Evolutionary conservation across 768 basidiomycete species (phyloP), one percentile per base, ranked within the genome.

Genomic region (Mycena vitilis): DNA sequence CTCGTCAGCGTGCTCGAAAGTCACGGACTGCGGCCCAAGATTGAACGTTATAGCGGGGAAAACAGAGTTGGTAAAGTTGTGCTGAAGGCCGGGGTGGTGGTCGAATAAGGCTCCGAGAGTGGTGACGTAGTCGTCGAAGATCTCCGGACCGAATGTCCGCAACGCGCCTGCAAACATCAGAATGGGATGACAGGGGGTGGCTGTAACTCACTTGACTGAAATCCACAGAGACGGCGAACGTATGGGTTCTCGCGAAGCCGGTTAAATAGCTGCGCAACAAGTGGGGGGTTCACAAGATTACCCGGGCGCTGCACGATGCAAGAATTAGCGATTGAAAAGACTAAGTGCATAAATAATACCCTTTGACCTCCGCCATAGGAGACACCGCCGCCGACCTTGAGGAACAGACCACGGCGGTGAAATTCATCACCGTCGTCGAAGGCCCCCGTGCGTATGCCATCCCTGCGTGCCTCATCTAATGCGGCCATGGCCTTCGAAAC

Each of bases 331-430:
- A 37, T 4, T 15, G 16, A 11, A 13, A 45, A 23, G 9, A 44
- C 5, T 59, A 15, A 23, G 22, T 25, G 47, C 15, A 12, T 20
- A n/a, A 23, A n/a, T 30, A 52, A 30, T 15, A 69, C 54, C 63
- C 54, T 47, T 47, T 78, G 78, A 0, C 80, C 80, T 0, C 77
- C 78, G 0, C 79, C 78, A 71, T 72, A 69, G 0, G 78, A 80
- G 0, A 75, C 65, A 1, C 80, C 77, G 36, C 52, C 59, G 4
- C 72, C 38, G 13, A 77, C 13, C 5, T 75, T 60, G 6, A 52
- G 30, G 44, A 73, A 79, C 1, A 45, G 9, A 0, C 78, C 79
- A 8, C 76, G 65, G 9, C 73, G 65, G 40, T 76, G 73, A 7
- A 34, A 52, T 20, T 53, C 47, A 8, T 63, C 51, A 0, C 63